A percentile compares a stretch with the other conserved stretches of the same genome.
These are phyloP conservation scores for Arabidopsis lyrata DNA, from an alignment of 441 rosid species.

Conservation along the genomic window DNA sequence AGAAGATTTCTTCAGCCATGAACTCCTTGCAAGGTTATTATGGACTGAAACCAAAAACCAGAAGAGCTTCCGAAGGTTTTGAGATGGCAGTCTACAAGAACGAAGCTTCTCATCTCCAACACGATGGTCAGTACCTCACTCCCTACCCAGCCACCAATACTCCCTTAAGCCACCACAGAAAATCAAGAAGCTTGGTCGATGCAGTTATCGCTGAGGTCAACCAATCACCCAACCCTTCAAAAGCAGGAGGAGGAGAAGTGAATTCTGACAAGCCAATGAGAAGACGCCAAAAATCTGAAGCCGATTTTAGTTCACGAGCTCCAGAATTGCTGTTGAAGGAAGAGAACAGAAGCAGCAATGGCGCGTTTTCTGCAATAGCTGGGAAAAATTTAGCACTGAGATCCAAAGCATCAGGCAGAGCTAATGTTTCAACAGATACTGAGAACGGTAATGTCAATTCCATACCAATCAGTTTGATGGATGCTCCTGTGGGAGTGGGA, in stretches of 20 bases:
- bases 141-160: constrained; percentile 49
- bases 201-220: constrained; percentile 58
- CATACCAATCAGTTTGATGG: constrained; percentile 52
- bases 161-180: constrained; percentile 48
- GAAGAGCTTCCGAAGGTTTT: constrained; percentile 39
- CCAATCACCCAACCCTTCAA: constrained; percentile 43
- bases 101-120: constrained; percentile 46
- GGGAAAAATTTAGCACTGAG: constrained; percentile 60
- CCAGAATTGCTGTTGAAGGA: constrained; percentile 64
- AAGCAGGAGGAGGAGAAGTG: constrained; percentile 56
- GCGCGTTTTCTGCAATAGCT: constrained; percentile 51
- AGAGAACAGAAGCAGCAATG: constrained; percentile 50
- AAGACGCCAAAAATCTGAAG: constrained; percentile 64
- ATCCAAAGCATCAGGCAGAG: constrained; percentile 50
- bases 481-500: constrained; percentile 45
- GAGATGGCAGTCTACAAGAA: constrained; percentile 35
- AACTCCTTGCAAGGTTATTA: constrained; percentile 69
- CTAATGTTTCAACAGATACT: constrained; percentile 39
- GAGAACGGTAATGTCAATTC: constrained; percentile 43
- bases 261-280: constrained; percentile 54
- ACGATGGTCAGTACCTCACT: constrained; percentile 32
- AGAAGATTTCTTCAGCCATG: constrained; percentile 49
- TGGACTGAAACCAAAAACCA: constrained; percentile 49
- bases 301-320: constrained; percentile 38
- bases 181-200: constrained; percentile 51